Conservation (phyloP, 2,329 filamentous ascomycete genomes). For the Parastagonospora avenae region DNA sequence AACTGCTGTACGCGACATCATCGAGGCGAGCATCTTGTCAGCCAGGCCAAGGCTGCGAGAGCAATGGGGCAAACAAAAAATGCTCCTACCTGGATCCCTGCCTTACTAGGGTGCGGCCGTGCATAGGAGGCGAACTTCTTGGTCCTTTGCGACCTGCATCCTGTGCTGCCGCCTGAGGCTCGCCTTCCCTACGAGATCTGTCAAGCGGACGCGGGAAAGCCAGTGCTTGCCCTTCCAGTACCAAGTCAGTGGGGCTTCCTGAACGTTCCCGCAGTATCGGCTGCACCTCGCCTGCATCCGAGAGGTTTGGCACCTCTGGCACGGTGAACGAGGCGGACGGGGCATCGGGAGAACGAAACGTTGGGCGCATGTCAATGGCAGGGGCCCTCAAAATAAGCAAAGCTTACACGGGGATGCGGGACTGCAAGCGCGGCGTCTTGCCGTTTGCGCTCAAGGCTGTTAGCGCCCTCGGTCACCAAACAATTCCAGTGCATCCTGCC, state of each 20-base stretch:
- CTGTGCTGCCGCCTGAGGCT: slow-evolving; percentile 13
- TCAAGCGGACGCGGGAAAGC: slow-evolving; percentile 4
- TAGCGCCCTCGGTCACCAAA: slow-evolving; percentile 34
- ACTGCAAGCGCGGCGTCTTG: slow-evolving; percentile 12
- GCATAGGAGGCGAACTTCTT: slow-evolving; percentile 9
- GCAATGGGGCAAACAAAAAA: slow-evolving; percentile 14
- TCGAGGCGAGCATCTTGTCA: slow-evolving; percentile 10
- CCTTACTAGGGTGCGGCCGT: slow-evolving; percentile 11
- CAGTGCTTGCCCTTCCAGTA: slow-evolving; percentile 10
- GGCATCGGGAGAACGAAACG: slow-evolving; percentile 34
- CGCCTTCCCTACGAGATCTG: slow-evolving; percentile 6
- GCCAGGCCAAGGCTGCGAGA: slow-evolving; percentile 7
- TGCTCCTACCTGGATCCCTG: slow-evolving; percentile 6
- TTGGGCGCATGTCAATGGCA: slow-evolving; percentile 18
- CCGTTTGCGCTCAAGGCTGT: slow-evolving; percentile 14
- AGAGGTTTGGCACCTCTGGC: slow-evolving; percentile 21
- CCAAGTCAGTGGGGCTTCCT: slow-evolving; percentile 19
- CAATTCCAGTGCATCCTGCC: slow-evolving; percentile 29
- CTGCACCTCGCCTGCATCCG: slow-evolving; percentile 26
- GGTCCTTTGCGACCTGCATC: slow-evolving; percentile 12
- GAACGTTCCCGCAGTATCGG: slow-evolving; percentile 27
- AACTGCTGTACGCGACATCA: slow-evolving; percentile 11
- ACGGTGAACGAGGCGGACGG: slow-evolving; percentile 32
- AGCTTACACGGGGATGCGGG: slow-evolving; percentile 31
- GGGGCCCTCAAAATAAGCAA: slow-evolving; percentile 24